Evolutionary conservation across 2,329 filamentous ascomycete species (phyloP).

Genomic region (Apiospora arundinis): DNA sequence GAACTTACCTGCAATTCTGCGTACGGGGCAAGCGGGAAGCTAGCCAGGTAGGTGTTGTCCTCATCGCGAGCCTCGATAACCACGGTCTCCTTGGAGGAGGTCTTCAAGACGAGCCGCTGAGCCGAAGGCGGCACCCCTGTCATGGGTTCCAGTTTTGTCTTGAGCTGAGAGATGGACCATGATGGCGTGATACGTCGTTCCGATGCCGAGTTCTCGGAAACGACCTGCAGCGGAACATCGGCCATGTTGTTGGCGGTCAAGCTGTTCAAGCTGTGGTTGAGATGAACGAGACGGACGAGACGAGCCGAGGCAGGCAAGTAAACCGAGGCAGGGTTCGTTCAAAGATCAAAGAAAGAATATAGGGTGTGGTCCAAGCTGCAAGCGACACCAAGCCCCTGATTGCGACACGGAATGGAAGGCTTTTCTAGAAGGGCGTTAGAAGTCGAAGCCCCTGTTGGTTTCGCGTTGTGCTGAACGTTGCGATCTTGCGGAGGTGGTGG

Average conservation of each 20-base stretch:
- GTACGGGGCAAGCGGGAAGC: slow-evolving; percentile 74
- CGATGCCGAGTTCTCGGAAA: slow-evolving; percentile 77
- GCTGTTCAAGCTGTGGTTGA: slow-evolving; percentile 28
- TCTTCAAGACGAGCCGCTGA: slow-evolving; percentile 77
- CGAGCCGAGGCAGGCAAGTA: not conserved
- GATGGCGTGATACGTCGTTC: slow-evolving; percentile 92
- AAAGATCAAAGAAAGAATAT: slow-evolving; percentile 1
- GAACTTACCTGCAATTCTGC: slow-evolving; percentile 80
- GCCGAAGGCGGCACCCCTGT: slow-evolving; percentile 85
- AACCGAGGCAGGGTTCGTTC: not conserved
- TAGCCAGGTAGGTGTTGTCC: slow-evolving; percentile 68
- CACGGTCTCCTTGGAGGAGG: slow-evolving; percentile 64
- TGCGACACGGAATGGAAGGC: slow-evolving; percentile 15
- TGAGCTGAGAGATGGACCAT: slow-evolving; percentile 87
- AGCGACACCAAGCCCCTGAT: slow-evolving; percentile 10
- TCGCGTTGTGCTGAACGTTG: slow-evolving; percentile 18
- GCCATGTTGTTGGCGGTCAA: slow-evolving; percentile 55
- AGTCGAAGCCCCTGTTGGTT: slow-evolving; percentile 21
- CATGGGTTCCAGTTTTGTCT: slow-evolving; percentile 87
- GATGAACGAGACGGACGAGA: slow-evolving; percentile 21
- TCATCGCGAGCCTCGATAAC: slow-evolving; percentile 75
- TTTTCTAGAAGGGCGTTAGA: slow-evolving; percentile 18
- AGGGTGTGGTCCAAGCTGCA: slow-evolving; percentile 19
- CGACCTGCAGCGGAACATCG: slow-evolving; percentile 77
- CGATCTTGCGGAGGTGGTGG: slow-evolving; percentile 19